Evolutionary conservation across 78 protist genomes (phyloP).

Genomic region (Dictyostelium discoideum): DNA sequence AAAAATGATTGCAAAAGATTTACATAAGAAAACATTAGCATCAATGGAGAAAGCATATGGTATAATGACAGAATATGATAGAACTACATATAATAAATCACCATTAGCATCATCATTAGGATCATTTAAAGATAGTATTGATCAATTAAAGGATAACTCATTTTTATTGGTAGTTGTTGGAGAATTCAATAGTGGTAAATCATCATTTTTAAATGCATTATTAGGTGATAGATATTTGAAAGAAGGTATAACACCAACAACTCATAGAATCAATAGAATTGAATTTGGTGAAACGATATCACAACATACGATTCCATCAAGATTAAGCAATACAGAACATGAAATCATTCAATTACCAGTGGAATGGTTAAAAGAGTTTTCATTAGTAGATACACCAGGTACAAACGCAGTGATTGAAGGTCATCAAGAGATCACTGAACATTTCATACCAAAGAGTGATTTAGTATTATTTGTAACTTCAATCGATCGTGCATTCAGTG

Average conservation of each 20-base stretch:
- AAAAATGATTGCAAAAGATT: constrained; percentile 12
- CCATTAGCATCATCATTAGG: constrained; percentile 13
- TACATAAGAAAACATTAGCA: background rate
- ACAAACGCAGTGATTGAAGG: constrained; percentile 82
- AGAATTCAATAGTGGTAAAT: constrained; percentile 87
- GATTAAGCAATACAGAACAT: background rate
- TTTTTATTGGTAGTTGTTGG: constrained; percentile 86
- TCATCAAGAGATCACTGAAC: constrained; percentile 86
- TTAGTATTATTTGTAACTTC: constrained; percentile 80
- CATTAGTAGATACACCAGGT: constrained; percentile 88
- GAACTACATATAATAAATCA: background rate
- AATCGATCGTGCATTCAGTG: constrained; percentile 81
- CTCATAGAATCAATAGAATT: constrained; percentile 63
- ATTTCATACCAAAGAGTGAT: constrained; percentile 83
- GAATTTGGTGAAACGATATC: constrained; percentile 54
- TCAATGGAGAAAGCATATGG: constrained; percentile 11
- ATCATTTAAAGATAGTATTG: constrained; percentile 30
- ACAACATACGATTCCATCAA: background rate
- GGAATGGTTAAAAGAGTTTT: constrained; percentile 78
- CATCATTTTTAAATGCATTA: constrained; percentile 85
- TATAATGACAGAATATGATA: background rate
- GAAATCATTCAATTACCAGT: constrained; percentile 77
- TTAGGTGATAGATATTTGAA: constrained; percentile 74
- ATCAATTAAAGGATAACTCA: constrained; percentile 71
- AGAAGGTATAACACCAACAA: constrained; percentile 87